Evolutionary conservation across 1,284 basidiomycete genomes (phyloP).

Genomic region (Cryptococcus sp.): DNA sequence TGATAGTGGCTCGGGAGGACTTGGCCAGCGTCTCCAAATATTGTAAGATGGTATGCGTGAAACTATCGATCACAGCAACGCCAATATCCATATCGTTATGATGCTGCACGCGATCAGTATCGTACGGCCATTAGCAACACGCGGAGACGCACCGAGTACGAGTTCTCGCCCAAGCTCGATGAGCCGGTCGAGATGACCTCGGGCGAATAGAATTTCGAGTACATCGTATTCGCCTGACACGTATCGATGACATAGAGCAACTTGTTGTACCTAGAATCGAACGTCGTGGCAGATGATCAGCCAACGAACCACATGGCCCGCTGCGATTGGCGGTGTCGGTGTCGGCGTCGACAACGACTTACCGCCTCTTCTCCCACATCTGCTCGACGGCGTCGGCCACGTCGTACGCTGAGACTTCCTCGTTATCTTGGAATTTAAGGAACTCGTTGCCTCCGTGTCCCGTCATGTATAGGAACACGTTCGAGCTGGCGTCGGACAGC

Average conservation of each 20-base stretch:
- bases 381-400: conserved; percentile 96
- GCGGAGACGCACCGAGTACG: conserved; percentile 75
- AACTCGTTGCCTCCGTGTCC: conserved; percentile 98
- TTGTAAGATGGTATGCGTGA: conserved; percentile 87
- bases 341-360: conserved; percentile 24
- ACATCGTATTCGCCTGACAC: conserved; percentile 97
- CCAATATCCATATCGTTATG: conserved; percentile 92
- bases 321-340: background rate
- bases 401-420: conserved; percentile 95
- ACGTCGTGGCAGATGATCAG: background rate
- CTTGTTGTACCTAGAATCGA: conserved; percentile 77
- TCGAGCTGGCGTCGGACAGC: conserved; percentile 85
- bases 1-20: conserved; percentile 75
- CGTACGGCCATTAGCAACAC: background rate
- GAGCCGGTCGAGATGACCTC: conserved; percentile 94
- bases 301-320: background rate
- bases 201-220: conserved; percentile 90
- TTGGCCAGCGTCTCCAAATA: conserved; percentile 93
- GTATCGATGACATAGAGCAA: conserved; percentile 99
- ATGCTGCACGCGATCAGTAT: conserved; percentile 60
- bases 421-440: conserved; percentile 97
- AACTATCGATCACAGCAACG: conserved; percentile 92
- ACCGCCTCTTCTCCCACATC: conserved; percentile 97
- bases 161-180: conserved; percentile 83
- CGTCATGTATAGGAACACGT: conserved; percentile 97